Percentiles rank a stretch among this genome's conserved stretches.
phyloP scores from a whole-genome alignment of 2,329 filamentous ascomycete genomes.

The Fusarium verrucosum region DNA sequence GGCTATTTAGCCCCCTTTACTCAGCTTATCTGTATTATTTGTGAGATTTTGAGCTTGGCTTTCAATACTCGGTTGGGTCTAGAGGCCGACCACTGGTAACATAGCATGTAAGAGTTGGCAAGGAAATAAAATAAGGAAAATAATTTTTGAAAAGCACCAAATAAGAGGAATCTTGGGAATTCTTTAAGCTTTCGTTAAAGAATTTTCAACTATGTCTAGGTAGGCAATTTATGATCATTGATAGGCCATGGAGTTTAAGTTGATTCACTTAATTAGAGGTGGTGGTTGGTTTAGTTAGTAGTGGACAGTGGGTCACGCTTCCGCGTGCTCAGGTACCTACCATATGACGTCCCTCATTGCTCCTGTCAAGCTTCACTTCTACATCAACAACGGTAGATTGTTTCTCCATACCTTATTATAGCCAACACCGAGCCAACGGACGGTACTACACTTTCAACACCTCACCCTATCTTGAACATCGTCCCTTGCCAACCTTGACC shows the following conservation, averaged over 20 bases:
- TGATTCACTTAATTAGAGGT: background rate
- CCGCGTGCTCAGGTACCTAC: slow-evolving; percentile 15
- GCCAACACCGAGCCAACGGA: background rate
- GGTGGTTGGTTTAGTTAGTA: background rate
- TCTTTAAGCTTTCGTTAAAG: too few species aligned
- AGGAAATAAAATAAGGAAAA: too few species aligned
- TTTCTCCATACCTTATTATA: background rate
- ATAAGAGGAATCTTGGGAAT: too few species aligned
- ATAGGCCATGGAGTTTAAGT: background rate
- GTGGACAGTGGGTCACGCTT: slow-evolving; percentile 18
- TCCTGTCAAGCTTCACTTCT: slow-evolving; percentile 17
- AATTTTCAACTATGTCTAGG: too few species aligned
- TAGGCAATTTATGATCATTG: background rate
- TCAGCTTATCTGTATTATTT: too few species aligned
- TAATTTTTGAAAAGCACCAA: too few species aligned
- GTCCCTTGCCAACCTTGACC: background rate
- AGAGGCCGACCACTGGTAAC: too few species aligned
- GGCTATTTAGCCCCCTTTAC: too few species aligned
- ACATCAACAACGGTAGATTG: background rate
- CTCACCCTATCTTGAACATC: background rate
- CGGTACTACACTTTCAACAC: background rate
- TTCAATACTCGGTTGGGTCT: too few species aligned
- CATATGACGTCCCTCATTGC: slow-evolving; percentile 30
- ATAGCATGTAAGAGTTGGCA: too few species aligned
- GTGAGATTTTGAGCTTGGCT: too few species aligned